Percentiles rank a stretch among this genome's conserved stretches.
Conservation (phyloP, 73 alveolate genomes). For the Paramecium caudatum region DNA sequence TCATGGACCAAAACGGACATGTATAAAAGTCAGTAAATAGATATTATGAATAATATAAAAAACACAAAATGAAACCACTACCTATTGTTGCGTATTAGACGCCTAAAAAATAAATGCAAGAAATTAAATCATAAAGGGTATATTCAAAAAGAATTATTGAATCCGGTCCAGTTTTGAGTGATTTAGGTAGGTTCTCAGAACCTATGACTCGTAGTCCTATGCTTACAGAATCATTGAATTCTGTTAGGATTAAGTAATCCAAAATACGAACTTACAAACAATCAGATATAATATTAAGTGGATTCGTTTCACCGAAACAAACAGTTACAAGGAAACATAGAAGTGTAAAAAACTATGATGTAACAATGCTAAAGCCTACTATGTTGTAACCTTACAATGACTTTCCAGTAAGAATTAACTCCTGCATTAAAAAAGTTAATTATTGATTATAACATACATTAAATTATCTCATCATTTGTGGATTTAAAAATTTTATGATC, state of each 20-base stretch:
- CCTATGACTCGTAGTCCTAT: neutral
- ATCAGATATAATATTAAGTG: neutral
- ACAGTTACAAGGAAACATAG: neutral
- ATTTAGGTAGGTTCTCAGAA: conserved; percentile 33
- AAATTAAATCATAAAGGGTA: neutral
- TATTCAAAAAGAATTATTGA: neutral
- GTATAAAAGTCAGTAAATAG: conserved; percentile 30
- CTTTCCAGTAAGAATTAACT: neutral
- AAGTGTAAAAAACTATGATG: conserved; percentile 22
- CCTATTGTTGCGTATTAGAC: neutral
- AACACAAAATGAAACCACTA: neutral
- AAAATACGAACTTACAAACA: conserved; percentile 1
- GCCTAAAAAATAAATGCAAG: neutral
- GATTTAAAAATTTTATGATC: conserved; percentile 18
- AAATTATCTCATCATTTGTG: conserved; percentile 31
- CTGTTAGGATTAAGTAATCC: neutral
- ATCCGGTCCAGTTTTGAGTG: conserved; percentile 21
- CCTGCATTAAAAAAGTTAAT: neutral
- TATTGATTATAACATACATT: neutral
- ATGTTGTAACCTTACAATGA: conserved; percentile 1
- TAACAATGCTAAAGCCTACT: neutral
- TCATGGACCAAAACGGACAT: conserved; percentile 30
- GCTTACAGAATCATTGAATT: neutral
- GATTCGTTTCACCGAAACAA: conserved; percentile 17
- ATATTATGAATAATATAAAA: conserved; percentile 4